phyloP scores from a whole-genome alignment of 2,329 filamentous ascomycete species.

The Aotearoamyces nothofagi region DNA sequence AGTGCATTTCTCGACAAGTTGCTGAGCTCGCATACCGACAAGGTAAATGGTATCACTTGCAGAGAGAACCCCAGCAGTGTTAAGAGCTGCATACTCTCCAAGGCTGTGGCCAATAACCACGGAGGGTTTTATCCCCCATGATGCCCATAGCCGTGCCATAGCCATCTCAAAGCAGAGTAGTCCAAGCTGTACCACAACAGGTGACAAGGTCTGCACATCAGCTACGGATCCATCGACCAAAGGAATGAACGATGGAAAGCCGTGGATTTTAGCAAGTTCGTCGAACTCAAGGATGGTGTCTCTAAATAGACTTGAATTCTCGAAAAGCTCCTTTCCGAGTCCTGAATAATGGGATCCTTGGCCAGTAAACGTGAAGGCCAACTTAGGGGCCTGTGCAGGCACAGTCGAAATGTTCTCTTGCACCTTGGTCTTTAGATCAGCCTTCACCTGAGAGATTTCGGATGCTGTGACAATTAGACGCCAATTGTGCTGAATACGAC shows the following conservation, averaged over 20 bases:
- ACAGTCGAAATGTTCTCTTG: slow-evolving; percentile 20
- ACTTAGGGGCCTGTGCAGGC: slow-evolving; percentile 18
- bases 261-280: slow-evolving; percentile 10
- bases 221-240: slow-evolving; percentile 27
- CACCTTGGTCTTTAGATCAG: slow-evolving; percentile 33
- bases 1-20: slow-evolving; percentile 50
- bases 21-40: slow-evolving; percentile 48
- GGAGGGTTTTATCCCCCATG: slow-evolving; percentile 36
- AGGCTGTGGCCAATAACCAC: slow-evolving; percentile 46
- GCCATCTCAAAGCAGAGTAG: slow-evolving; percentile 37
- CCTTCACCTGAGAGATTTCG: slow-evolving; percentile 27
- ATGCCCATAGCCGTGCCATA: slow-evolving; percentile 34
- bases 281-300: slow-evolving; percentile 12
- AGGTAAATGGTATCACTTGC: slow-evolving; percentile 56
- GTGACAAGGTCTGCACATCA: slow-evolving; percentile 26
- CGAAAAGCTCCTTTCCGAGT: slow-evolving; percentile 18
- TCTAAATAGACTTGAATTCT: slow-evolving; percentile 22
- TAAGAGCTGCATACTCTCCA: slow-evolving; percentile 58
- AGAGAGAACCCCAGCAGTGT: slow-evolving; percentile 54
- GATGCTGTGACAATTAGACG: slow-evolving; percentile 32
- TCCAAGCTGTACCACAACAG: slow-evolving; percentile 35
- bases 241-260: slow-evolving; percentile 15
- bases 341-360: slow-evolving; percentile 22
- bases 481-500: slow-evolving; percentile 44
- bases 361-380: slow-evolving; percentile 18